Base-by-base conservation (phyloP, 1,284 basidiomycete species). In the Hemileia vastatrix region DNA sequence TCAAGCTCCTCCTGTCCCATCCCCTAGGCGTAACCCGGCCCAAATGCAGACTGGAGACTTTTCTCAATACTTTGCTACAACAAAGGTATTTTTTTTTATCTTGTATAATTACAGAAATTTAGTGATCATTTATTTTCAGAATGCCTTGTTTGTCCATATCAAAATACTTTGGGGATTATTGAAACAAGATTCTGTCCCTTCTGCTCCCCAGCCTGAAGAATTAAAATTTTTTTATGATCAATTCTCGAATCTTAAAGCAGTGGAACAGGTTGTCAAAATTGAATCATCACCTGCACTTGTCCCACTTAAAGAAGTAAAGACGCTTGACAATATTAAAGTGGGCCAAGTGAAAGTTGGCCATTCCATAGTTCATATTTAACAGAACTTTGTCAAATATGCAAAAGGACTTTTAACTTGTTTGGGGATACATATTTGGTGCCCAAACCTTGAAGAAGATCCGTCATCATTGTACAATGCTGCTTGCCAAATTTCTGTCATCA, bases 161-260 rank as follows among this genome's bases (percentile, higher is more conserved):
- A 61, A 61, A 44, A 61, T 61, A 8, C 36, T 61, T 11, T 61
- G 58, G 58, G 58, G 58, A 19, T 51, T 61, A 27, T 48, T 52
- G 21, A 54, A 33, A 15, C 51, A 54, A 36, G 40, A 44, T 9
- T 19, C 33, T 3, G 58, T 61, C 15, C 58, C 58, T 23, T 27
- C 49, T 27, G 19, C 58, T n/a, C 58, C 51, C n/a, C 24, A 54
- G 3, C n/a, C 50, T 1, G 23, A n/a, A 21, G 54, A 13, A 13
- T 40, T 61, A 36, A 36, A n/a, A 50, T 53, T 15, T 60, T n/a
- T 60, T 31, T 60, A 60, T 18, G 15, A 2, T 15, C 31, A 33
- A 15, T 61, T 61, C 24, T 32, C 21, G 13, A 19, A 15, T 11
- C 2, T 24, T 5, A 36, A 40, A 6, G 32, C 53, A 44, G 21